Evolutionary conservation across 2,329 filamentous ascomycete genomes (phyloP).

Genomic region (Xylariaceae sp.): DNA sequence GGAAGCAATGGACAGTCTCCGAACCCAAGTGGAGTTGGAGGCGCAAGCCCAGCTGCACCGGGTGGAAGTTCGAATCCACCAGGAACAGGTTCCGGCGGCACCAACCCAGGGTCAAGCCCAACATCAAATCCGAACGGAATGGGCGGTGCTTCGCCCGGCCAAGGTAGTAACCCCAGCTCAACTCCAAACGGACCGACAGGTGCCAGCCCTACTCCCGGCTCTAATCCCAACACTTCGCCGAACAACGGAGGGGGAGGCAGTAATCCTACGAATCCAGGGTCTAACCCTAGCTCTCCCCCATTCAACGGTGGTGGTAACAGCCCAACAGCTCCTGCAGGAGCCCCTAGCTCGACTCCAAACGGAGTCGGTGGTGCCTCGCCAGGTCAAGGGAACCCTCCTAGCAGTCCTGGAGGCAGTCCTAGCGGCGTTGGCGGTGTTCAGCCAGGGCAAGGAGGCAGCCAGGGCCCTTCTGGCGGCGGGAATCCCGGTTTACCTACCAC

Average conservation of each 20-base stretch:
- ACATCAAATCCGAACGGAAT: neutral
- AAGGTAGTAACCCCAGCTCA: neutral
- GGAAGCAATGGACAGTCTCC: neutral
- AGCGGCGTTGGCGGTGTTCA: slow-evolving; percentile 3
- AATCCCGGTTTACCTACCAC: slow-evolving; percentile 4
- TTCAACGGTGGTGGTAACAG: neutral
- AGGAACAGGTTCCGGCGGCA: neutral
- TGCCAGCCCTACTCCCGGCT: neutral
- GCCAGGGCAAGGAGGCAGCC: slow-evolving; percentile 6
- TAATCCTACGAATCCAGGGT: neutral
- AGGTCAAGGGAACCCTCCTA: slow-evolving; percentile 7
- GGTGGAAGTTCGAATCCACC: slow-evolving; percentile 3
- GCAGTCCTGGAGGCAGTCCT: slow-evolving; percentile 11
- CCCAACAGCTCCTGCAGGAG: neutral
- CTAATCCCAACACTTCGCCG: slow-evolving; percentile 1
- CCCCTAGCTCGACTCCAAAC: neutral
- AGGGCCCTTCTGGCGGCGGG: slow-evolving; percentile 1
- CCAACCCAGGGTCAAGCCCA: slow-evolving; percentile 5
- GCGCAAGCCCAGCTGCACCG: slow-evolving; percentile 1
- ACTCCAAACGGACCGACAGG: slow-evolving; percentile 1
- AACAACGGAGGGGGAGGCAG: slow-evolving; percentile 1
- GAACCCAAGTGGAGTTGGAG: slow-evolving; percentile 5
- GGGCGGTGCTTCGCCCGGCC: neutral
- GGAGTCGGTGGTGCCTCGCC: slow-evolving; percentile 3
- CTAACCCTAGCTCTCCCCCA: neutral